phyloP scores from a whole-genome alignment of 192 early-diverging fungal species.

The Dispira simplex region DNA sequence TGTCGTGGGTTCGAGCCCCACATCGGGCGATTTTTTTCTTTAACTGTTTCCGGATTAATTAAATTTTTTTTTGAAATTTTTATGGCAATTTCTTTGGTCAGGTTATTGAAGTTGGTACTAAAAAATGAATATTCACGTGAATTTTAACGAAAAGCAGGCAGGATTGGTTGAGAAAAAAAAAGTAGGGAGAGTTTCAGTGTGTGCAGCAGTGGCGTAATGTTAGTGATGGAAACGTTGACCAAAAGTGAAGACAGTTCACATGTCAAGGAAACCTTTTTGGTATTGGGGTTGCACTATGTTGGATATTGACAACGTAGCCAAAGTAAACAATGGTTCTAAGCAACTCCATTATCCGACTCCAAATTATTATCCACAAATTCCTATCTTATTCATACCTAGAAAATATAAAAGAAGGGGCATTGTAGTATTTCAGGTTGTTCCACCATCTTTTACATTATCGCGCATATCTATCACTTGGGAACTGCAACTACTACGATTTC shows the following conservation, averaged over 20 bases:
- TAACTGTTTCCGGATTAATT: neutral
- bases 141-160: neutral
- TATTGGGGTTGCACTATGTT: neutral
- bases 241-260: neutral
- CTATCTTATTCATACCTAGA: neutral
- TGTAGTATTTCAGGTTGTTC: too few species aligned
- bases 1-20: slow-evolving; percentile 17
- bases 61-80: neutral
- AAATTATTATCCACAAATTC: neutral
- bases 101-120: neutral
- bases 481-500: too few species aligned
- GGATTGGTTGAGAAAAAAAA: neutral
- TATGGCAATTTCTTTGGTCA: neutral
- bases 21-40: slow-evolving; percentile 10
- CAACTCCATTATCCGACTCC: too few species aligned
- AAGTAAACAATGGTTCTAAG: neutral
- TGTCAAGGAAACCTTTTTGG: neutral
- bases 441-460: too few species aligned
- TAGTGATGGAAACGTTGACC: neutral
- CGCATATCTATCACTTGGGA: too few species aligned
- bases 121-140: neutral
- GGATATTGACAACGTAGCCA: neutral
- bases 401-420: neutral
- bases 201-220: neutral
- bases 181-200: neutral